Evolutionary conservation across 2,329 filamentous ascomycete genomes (phyloP), one percentile per base, ranked within the genome.

Genomic region (Plenodomus lindquistii): DNA sequence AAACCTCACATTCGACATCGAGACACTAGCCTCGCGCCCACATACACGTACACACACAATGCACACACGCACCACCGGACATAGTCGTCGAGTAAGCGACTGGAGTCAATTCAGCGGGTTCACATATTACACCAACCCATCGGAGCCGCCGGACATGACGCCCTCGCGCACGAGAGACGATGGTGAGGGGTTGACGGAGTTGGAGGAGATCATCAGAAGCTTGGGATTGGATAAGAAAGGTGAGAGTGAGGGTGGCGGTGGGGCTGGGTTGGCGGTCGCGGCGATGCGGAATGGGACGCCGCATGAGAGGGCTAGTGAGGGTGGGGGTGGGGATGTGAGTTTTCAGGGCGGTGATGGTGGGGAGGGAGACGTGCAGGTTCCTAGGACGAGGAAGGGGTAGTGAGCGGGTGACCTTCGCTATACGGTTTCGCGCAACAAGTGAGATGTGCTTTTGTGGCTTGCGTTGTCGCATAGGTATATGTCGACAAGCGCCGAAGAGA

Each of bases 1-100:
- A 0, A 61, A 63, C 20, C 54, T 66, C 16, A 58, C 62, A 37
- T 66, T 66, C 46, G 63, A 66, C 21, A 55, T 66, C 15, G 60
- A 60, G 34, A 51, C 59, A 3, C 57, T 50, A 16, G 31, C 48
- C 2, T 45, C 44, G 3, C 48, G 54, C 15, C 52, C 54, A 5
- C 54, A 24, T 24, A 24, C 22, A 31, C 27, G 54, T 19, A 54
- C 49, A 15, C 51, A 59, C 2, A 46, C 50, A n/a, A 34, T 55
- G 27, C 35, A 51, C 29, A n/a, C 48, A 0, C 46, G 45, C 3
- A 47, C 20, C 2, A 47, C 27, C 13, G 42, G 39, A 1, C 55
- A 59, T 34, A 59, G 50, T 11, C 54, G 57, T 8, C 51, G 50
- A 16, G 54, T 57, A 6, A 61, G 59, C 9, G 54, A 59, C 27